Base-by-base conservation (phyloP, 2,329 filamentous ascomycete genomes). In the Pseudopithomyces maydicus region DNA sequence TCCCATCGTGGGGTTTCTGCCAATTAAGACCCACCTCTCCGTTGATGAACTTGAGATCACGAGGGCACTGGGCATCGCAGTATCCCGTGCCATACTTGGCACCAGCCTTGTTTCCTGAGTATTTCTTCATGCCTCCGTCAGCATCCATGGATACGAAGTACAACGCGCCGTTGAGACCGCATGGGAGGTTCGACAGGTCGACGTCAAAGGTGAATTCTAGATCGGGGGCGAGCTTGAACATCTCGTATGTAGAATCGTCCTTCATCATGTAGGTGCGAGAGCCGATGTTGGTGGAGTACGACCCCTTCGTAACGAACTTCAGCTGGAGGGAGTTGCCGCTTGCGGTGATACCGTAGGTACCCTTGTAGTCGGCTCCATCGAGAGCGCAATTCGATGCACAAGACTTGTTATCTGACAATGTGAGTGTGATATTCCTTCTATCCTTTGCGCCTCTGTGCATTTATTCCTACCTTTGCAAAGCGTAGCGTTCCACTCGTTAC, bases 71-170 rank as follows among this genome's bases (percentile, higher is more conserved):
- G 7, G 65, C 60, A 54, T 69, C 61, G 55, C 67, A 67, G 56
- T 68, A 68, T 17, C 65, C 83, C 26, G 82, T 84, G 48, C 83
- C 83, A 67, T 83, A 84, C 70, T 81, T 81, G 64, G 84, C 83
- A 47, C 76, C 76, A 44, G 76, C 76, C 58, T 74, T 73, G 68
- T 78, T 86, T 67, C 64, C 75, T 22, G 62, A 68, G 59, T 65
- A 73, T 58, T 75, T 76, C 49, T 79, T 70, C 56, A 80, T 60
- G 32, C 86, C 88, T 63, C 88, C 89, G 65, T 88, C 84, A 6
- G 79, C 76, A 15, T 84, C 80, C 85, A 88, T 88, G 65, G 80
- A 75, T 6, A 83, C 78, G 46, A 89, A 81, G 78, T 91, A 90
- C 45, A 91, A 78, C 44, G 88, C 88, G 43, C 87, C 88, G 72